Base-by-base conservation (phyloP, 2,329 filamentous ascomycete species). In the Apiospora kogelbergensis region DNA sequence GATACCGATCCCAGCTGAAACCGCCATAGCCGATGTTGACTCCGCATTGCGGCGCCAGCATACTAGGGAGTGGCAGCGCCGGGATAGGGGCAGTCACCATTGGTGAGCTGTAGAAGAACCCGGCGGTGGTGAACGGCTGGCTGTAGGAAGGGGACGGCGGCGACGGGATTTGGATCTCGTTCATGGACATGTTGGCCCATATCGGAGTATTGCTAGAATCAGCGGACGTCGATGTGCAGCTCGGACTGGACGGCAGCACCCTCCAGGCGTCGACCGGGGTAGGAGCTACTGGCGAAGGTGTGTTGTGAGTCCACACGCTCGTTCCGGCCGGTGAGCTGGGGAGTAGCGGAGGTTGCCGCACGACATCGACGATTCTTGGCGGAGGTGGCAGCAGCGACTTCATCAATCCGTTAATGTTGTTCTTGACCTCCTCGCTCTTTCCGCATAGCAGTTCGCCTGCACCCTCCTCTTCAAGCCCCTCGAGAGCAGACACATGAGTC, bases 381-480 rank as follows among this genome's bases (percentile, higher is more conserved):
- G 94, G 94, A 70, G 93, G 90, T 66, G 92, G 95, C 71, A 97
- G 89, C 73, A 98, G 87, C 69, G 97, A 90, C 80, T 95, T 92
- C 85, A 98, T 94, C 77, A 98, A 86, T 75, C 87, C 89, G 85
- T 93, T 88, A 82, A 99, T 91, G 79, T 89, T 91, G 77, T 86
- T 90, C 88, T 97, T 97, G 81, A 98, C 95, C 75, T 98, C 94
- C 74, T 97, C 94, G 78, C 93, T 94, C 83, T 93, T 93, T 73
- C 95, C 95, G 78, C 92, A 92, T 71, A 98, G 89, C 73, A 99
- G 87, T 84, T 99, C 96, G 72, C 96, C 96, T 64, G 93, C 93
- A 71, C 96, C 96, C 77, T 98, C 95, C 83, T 98, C 96, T 84
- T 99, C 96, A 73, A 98, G 87, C 69, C 96, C 96, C 83, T 99